Percentiles rank a stretch among this genome's conserved stretches.
Evolutionary conservation across 306 rosid species (phyloP).

Genomic region (Acacia crassicarpa): DNA sequence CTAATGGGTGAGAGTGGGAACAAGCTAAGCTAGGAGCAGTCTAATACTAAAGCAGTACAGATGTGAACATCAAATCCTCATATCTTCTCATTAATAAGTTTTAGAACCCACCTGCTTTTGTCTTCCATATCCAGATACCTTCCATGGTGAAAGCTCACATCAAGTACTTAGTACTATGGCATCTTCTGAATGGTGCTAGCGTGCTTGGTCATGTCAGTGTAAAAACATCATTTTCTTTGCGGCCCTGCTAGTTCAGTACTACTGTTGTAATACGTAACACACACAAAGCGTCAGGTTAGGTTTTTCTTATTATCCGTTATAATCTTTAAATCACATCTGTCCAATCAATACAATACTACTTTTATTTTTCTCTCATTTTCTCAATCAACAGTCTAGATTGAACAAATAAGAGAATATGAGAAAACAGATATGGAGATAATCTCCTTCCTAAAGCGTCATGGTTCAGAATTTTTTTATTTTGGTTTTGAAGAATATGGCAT

Average conservation of each 20-base stretch:
- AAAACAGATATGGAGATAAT: too few relatives aligned
- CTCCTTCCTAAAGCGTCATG: too few relatives aligned
- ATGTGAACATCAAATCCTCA: conserved; percentile 7
- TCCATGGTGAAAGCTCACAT: conserved; percentile 48
- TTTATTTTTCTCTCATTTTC: too few relatives aligned
- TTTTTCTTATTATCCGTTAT: too few relatives aligned
- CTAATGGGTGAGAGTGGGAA: not conserved
- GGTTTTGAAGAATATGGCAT: not conserved
- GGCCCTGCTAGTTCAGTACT: conserved; percentile 22
- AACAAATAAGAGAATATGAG: too few relatives aligned
- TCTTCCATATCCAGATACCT: conserved; percentile 40
- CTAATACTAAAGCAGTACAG: not conserved
- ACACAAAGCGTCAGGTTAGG: not conserved
- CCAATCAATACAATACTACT: too few relatives aligned
- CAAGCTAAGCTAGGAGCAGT: not conserved
- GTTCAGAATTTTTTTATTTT: not conserved
- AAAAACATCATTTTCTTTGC: conserved; percentile 34
- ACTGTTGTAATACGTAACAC: conserved; percentile 8
- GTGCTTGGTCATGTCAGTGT: conserved; percentile 43
- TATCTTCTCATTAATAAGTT: conserved; percentile 9
- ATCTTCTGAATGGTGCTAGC: conserved; percentile 44
- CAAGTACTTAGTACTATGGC: conserved; percentile 48
- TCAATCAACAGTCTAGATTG: too few relatives aligned
- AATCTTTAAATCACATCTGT: too few relatives aligned
- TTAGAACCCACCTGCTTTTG: conserved; percentile 33